Percentiles rank a stretch among this genome's conserved stretches.
phyloP scores from a whole-genome alignment of 2,329 filamentous ascomycete genomes.

The Aspergillus sp. region DNA sequence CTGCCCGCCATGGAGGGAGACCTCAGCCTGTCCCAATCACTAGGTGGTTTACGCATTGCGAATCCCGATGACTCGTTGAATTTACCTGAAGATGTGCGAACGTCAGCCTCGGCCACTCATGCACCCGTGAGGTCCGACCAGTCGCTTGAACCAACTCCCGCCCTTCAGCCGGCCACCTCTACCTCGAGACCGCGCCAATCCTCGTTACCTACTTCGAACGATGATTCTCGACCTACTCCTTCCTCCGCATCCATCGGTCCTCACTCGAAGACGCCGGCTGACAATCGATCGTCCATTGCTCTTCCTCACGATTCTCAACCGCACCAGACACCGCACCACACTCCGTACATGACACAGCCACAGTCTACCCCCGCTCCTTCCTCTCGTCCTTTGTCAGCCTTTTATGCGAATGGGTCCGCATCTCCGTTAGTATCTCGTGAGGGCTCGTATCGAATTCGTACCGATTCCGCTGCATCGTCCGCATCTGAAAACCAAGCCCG shows the following conservation, averaged over 20 bases:
- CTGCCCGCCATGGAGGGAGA: slow-evolving; percentile 70
- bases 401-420: slow-evolving; percentile 38
- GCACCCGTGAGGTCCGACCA: slow-evolving; percentile 17
- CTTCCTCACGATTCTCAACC: slow-evolving; percentile 36
- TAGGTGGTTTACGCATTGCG: slow-evolving; percentile 91
- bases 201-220: slow-evolving; percentile 7
- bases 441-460: slow-evolving; percentile 46
- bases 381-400: slow-evolving; percentile 39
- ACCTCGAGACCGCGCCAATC: slow-evolving; percentile 14
- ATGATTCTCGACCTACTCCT: slow-evolving; percentile 12
- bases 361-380: slow-evolving; percentile 29
- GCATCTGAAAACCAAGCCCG: slow-evolving; percentile 47
- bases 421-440: slow-evolving; percentile 30
- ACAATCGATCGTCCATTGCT: slow-evolving; percentile 37
- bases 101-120: slow-evolving; percentile 14
- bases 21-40: slow-evolving; percentile 79
- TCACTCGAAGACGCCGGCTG: slow-evolving; percentile 16
- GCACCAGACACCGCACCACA: slow-evolving; percentile 34
- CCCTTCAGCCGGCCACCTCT: slow-evolving; percentile 13
- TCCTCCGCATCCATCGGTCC: slow-evolving; percentile 14
- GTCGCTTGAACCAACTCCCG: slow-evolving; percentile 11
- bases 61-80: slow-evolving; percentile 70
- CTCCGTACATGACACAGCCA: slow-evolving; percentile 34
- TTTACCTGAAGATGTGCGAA: slow-evolving; percentile 25
- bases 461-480: slow-evolving; percentile 51